phyloP scores from a whole-genome alignment of 129 eudicot species.

The Pittosporum tobira region DNA sequence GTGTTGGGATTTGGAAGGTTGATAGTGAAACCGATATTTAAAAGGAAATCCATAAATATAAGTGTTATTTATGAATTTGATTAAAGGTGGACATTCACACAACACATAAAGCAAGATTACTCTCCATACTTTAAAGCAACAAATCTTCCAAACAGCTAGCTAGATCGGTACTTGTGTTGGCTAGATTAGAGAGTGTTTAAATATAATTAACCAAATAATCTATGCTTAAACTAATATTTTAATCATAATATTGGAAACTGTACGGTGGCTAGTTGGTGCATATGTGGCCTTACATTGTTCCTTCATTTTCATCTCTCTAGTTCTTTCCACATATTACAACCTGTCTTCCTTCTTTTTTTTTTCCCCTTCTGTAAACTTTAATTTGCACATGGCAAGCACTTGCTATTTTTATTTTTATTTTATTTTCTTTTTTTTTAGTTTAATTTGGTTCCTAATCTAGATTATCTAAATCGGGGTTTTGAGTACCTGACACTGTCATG shows the following conservation, averaged over 20 bases:
- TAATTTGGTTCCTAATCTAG: background rate
- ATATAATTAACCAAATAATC: slow-evolving; percentile 18
- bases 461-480: background rate
- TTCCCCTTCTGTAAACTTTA: slow-evolving; percentile 13
- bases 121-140: slow-evolving; percentile 13
- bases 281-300: slow-evolving; percentile 13
- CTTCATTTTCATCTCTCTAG: background rate
- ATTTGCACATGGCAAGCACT: slow-evolving; percentile 30
- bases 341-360: slow-evolving; percentile 16
- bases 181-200: background rate
- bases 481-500: background rate
- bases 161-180: slow-evolving; percentile 2
- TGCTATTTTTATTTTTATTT: background rate
- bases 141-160: slow-evolving; percentile 20
- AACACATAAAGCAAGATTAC: slow-evolving; percentile 12
- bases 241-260: background rate
- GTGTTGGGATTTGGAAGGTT: no score
- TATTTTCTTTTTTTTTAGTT: no score
- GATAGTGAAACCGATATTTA: slow-evolving; percentile 17
- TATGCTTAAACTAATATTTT: background rate
- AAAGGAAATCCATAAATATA: slow-evolving; percentile 7
- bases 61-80: slow-evolving; percentile 15
- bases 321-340: slow-evolving; percentile 5
- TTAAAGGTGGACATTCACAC: slow-evolving; percentile 10
- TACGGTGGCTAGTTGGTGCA: slow-evolving; percentile 1